Conservation (phyloP, 2,329 filamentous ascomycete genomes). For the Elsinoe batatas region DNA sequence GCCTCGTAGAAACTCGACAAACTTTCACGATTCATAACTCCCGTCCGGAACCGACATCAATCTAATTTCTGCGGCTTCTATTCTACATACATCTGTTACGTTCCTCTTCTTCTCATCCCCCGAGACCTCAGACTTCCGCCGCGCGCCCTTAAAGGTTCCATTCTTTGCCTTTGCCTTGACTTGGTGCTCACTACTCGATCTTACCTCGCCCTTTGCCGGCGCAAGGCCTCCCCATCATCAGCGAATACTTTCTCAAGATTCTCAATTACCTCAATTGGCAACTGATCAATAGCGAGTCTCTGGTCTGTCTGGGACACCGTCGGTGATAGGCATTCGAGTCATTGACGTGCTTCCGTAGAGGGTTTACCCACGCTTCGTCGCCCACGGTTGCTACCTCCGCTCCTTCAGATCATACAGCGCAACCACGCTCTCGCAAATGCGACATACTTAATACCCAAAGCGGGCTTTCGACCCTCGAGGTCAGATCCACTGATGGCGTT, state of each 20-base stretch:
- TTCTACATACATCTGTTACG: not conserved
- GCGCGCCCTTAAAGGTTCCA: not conserved
- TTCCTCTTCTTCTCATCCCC: not conserved
- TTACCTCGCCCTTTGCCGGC: not conserved
- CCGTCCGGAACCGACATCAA: constrained; percentile 2
- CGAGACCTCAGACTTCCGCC: not conserved
- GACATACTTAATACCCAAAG: not conserved
- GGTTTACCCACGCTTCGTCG: not conserved
- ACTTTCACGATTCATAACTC: not conserved
- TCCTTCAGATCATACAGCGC: not conserved
- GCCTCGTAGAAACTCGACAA: not conserved
- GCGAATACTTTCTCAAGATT: not conserved
- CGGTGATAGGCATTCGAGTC: not conserved
- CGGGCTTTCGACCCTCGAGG: not conserved
- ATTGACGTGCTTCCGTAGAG: not conserved
- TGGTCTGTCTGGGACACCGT: not conserved
- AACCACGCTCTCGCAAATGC: not conserved
- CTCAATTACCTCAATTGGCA: not conserved
- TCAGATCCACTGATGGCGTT: not conserved
- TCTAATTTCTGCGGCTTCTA: not conserved
- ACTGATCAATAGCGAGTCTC: not conserved
- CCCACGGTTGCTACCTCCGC: not conserved
- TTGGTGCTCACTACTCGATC: not conserved
- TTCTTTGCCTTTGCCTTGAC: not conserved
- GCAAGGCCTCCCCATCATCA: not conserved